These are phyloP conservation scores for Albatrellus ellisii DNA, from an alignment of 768 basidiomycete genomes.

Conservation along the genomic window DNA sequence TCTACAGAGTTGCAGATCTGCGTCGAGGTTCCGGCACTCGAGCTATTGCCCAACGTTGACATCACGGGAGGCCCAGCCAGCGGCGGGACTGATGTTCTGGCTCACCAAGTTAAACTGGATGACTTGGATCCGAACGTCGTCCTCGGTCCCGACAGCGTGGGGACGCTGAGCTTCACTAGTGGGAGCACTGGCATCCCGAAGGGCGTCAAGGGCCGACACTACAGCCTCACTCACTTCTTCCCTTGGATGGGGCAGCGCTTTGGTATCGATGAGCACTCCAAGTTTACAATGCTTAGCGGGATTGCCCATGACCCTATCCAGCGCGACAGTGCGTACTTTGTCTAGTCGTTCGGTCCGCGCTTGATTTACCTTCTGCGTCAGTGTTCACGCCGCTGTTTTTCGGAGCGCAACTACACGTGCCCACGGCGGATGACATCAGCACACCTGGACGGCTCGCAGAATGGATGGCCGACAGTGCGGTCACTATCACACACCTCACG, in stretches of 20 bases:
- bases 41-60: constrained; percentile 49
- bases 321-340: constrained; percentile 78
- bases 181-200: constrained; percentile 98
- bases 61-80: constrained; percentile 48
- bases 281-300: constrained; percentile 97
- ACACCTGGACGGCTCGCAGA: constrained; percentile 93
- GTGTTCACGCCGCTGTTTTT: constrained; percentile 99
- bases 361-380: constrained; percentile 20
- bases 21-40: constrained; percentile 82
- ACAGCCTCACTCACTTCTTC: constrained; percentile 96
- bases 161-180: constrained; percentile 91
- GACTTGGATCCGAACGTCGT: constrained; percentile 67
- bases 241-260: constrained; percentile 97
- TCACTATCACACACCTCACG: constrained; percentile 95
- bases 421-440: constrained; percentile 93
- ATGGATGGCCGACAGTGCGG: constrained; percentile 90
- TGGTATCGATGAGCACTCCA: constrained; percentile 55
- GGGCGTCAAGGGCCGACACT: constrained; percentile 93
- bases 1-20: constrained; percentile 68
- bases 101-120: constrained; percentile 35
- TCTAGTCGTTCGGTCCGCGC: not conserved
- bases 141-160: constrained; percentile 91
- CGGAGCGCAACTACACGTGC: constrained; percentile 89
- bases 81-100: constrained; percentile 45
- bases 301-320: constrained; percentile 99